A percentile compares a stretch with the other conserved stretches of the same genome.
Evolutionary conservation across 2,329 filamentous ascomycete species (phyloP).

Genomic region (Claviceps spartinae): DNA sequence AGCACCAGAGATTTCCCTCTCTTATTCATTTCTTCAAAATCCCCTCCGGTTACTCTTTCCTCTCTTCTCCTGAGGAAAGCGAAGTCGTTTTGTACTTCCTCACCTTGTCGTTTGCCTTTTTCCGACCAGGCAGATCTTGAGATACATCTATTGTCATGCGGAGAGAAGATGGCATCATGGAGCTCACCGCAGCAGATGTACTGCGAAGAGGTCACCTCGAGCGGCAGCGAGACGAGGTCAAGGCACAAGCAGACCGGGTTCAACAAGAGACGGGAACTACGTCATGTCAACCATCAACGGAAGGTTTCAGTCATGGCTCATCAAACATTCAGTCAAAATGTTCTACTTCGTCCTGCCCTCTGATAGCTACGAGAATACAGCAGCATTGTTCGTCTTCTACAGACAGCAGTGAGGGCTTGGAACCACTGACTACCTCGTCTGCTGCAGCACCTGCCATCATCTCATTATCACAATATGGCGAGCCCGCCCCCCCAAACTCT

Average conservation of each 20-base stretch:
- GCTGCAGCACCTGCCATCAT: not conserved
- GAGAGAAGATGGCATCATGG: constrained; percentile 14
- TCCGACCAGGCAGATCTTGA: not conserved
- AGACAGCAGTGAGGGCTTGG: constrained; percentile 25
- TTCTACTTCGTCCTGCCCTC: not conserved
- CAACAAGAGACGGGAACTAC: not conserved
- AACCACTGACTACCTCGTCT: constrained; percentile 27
- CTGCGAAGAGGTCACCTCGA: constrained; percentile 18
- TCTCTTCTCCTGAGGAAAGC: not conserved
- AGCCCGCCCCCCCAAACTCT: constrained; percentile 5
- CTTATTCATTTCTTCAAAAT: not conserved
- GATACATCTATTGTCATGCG: constrained; percentile 8
- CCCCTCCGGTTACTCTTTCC: not conserved
- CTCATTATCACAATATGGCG: constrained; percentile 3
- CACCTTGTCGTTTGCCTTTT: not conserved
- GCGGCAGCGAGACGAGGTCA: constrained; percentile 4
- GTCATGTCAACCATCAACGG: not conserved
- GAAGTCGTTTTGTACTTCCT: not conserved
- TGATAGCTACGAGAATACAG: not conserved
- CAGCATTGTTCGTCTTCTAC: not conserved
- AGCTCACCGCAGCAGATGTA: constrained; percentile 20
- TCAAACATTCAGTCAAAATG: constrained; percentile 1
- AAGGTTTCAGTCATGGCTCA: constrained; percentile 4
- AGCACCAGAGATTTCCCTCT: not conserved
- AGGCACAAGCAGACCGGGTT: not conserved